phyloP scores from a whole-genome alignment of 2,329 filamentous ascomycete genomes.

The Ophiostoma triangulosporum region DNA sequence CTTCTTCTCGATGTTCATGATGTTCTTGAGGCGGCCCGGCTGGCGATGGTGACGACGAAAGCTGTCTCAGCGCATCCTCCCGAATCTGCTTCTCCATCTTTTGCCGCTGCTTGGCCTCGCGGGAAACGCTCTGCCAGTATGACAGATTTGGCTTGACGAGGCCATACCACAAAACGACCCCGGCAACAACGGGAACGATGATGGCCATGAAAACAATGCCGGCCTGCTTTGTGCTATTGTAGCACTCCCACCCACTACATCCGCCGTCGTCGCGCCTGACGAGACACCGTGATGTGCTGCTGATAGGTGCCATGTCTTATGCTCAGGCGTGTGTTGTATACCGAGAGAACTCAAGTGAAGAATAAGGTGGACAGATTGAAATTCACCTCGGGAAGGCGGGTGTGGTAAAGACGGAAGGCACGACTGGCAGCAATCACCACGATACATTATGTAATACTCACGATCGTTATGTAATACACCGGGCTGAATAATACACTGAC shows the following conservation, averaged over 20 bases:
- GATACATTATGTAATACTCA: no score
- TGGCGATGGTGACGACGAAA: background rate
- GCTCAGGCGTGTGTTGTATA: no score
- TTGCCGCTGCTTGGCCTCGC: background rate
- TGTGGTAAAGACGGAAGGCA: background rate
- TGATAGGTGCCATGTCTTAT: background rate
- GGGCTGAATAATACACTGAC: no score
- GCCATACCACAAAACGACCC: conserved; percentile 21
- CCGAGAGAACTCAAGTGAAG: no score
- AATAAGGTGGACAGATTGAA: background rate
- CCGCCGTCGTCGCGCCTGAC: background rate
- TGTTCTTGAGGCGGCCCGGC: background rate
- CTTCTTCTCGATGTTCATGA: no score
- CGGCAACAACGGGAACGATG: conserved; percentile 18
- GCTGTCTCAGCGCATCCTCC: background rate
- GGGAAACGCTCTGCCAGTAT: background rate
- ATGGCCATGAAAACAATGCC: conserved; percentile 27
- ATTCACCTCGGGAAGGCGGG: background rate
- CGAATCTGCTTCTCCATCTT: background rate
- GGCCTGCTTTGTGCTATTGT: conserved; percentile 24
- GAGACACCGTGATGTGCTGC: background rate
- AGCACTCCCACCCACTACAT: conserved; percentile 27
- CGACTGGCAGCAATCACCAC: background rate
- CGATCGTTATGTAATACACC: no score
- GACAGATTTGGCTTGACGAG: conserved; percentile 7